A percentile compares a stretch with the other conserved stretches of the same genome.
These are phyloP conservation scores for Penicillium argentinense DNA, from an alignment of 495 filamentous ascomycete species.

Conservation along the genomic window DNA sequence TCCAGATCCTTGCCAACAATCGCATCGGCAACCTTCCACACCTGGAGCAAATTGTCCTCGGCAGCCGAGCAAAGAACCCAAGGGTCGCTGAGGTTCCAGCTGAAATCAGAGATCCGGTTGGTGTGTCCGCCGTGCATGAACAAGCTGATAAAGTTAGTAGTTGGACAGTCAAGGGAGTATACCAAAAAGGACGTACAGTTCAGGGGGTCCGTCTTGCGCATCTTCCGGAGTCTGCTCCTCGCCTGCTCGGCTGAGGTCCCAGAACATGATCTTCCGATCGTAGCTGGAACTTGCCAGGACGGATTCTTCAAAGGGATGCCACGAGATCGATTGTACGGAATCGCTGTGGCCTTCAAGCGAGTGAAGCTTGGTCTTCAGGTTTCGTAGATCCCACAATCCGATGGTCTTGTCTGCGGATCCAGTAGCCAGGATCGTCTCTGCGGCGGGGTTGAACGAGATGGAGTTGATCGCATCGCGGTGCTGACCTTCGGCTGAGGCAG, in stretches of 20 bases:
- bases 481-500: slow-evolving; percentile 63
- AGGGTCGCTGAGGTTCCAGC: slow-evolving; percentile 93
- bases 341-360: slow-evolving; percentile 81
- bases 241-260: slow-evolving; percentile 87
- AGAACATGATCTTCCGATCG: slow-evolving; percentile 92
- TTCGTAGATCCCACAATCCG: slow-evolving; percentile 91
- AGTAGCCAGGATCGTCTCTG: slow-evolving; percentile 84
- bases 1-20: slow-evolving; percentile 82
- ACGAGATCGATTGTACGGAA: slow-evolving; percentile 84
- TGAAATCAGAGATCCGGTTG: slow-evolving; percentile 92
- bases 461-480: slow-evolving; percentile 94
- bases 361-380: slow-evolving; percentile 82
- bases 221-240: slow-evolving; percentile 95
- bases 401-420: slow-evolving; percentile 94
- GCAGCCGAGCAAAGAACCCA: slow-evolving; percentile 94
- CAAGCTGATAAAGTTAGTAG: slow-evolving; percentile 50
- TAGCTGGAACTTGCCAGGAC: slow-evolving; percentile 89
- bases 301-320: slow-evolving; percentile 86
- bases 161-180: slow-evolving; percentile 5
- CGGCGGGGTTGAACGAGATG: slow-evolving; percentile 86
- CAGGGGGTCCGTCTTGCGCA: slow-evolving; percentile 93
- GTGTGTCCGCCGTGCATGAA: slow-evolving; percentile 99
- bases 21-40: slow-evolving; percentile 91
- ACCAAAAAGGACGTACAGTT: slow-evolving; percentile 64
- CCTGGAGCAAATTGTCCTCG: slow-evolving; percentile 94